Conservation (phyloP, 1,139 yeast genomes). For the Martiniozyma asiatica region DNA sequence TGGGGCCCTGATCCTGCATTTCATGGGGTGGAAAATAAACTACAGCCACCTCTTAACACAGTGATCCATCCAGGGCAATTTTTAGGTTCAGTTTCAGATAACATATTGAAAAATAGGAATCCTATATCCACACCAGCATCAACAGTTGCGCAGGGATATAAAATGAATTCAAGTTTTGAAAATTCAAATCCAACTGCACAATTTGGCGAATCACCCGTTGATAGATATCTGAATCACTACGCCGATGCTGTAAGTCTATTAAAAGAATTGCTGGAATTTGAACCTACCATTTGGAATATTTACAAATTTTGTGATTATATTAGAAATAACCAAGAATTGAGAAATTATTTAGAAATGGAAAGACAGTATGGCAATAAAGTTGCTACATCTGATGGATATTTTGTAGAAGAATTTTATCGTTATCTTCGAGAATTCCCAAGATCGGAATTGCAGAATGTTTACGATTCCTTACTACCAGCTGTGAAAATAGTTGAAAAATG, state of each 20-base stretch:
- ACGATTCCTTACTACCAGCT: constrained; percentile 1
- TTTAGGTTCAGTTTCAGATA: no score
- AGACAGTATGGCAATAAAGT: constrained; percentile 2
- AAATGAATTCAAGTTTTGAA: no score
- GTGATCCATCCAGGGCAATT: no score
- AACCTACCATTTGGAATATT: neutral
- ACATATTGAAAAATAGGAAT: no score
- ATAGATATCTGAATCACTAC: constrained; percentile 1
- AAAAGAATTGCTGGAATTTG: constrained; percentile 2
- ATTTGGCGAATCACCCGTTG: no score
- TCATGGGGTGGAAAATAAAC: no score
- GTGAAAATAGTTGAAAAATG: constrained; percentile 6
- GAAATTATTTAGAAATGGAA: constrained; percentile 5
- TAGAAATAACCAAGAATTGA: constrained; percentile 3
- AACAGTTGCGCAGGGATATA: no score
- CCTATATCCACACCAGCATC: no score
- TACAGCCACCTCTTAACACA: no score
- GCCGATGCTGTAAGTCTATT: constrained; percentile 3
- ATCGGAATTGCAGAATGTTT: constrained; percentile 6
- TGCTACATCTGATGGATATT: constrained; percentile 1
- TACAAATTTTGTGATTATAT: constrained; percentile 1
- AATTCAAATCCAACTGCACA: no score
- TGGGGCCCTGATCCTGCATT: no score
- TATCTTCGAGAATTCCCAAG: constrained; percentile 7
- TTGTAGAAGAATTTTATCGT: constrained; percentile 10